phyloP scores from a whole-genome alignment of 768 basidiomycete species.

The Russula vinacea region DNA sequence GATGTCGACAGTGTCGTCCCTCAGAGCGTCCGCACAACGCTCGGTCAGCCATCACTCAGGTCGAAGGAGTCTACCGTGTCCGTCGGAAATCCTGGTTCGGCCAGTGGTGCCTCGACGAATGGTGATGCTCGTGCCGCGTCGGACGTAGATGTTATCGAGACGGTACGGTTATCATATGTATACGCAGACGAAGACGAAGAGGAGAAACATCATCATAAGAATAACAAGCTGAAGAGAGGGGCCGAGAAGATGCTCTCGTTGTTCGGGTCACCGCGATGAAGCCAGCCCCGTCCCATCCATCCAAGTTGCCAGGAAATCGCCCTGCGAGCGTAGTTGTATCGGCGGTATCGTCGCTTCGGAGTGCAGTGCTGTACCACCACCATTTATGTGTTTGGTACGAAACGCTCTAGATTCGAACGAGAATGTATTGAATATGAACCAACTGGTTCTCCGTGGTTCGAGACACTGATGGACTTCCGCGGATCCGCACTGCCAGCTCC shows the following conservation, averaged over 20 bases:
- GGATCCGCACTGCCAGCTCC: no score
- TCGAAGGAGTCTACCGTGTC: constrained; percentile 79
- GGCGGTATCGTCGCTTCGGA: no score
- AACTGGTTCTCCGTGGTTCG: no score
- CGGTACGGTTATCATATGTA: constrained; percentile 11
- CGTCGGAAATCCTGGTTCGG: constrained; percentile 64
- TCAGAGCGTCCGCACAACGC: constrained; percentile 48
- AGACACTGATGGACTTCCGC: no score
- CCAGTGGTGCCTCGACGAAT: constrained; percentile 66
- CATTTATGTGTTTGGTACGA: no score
- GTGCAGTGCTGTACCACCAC: no score
- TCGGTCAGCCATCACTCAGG: constrained; percentile 64
- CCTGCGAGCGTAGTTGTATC: no score
- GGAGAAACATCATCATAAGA: constrained; percentile 48
- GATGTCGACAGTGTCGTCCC: constrained; percentile 45
- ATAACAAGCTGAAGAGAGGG: constrained; percentile 79
- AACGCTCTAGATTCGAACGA: no score
- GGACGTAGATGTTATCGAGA: constrained; percentile 27
- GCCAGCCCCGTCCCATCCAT: background rate
- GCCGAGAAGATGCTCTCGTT: constrained; percentile 83
- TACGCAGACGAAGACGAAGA: constrained; percentile 42
- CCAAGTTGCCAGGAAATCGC: no score
- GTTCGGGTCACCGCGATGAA: constrained; percentile 63
- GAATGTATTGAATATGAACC: no score
- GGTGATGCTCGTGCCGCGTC: constrained; percentile 39